Evolutionary conservation across 2,329 filamentous ascomycete species (phyloP).

Genomic region (Claviceps purpurea): DNA sequence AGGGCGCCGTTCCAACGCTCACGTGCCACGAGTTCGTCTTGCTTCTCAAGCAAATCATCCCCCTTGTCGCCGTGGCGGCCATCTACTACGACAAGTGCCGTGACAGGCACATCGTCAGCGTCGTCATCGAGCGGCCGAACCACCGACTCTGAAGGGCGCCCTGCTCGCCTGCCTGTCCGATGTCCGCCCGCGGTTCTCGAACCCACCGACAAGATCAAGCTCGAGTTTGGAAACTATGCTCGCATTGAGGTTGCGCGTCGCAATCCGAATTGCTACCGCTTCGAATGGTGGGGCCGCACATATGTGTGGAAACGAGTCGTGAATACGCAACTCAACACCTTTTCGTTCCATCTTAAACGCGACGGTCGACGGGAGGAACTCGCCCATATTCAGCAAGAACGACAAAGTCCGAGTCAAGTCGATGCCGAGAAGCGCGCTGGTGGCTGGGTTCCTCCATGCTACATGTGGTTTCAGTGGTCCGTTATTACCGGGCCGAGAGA

Average conservation of each 20-base stretch:
- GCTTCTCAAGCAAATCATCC: slow-evolving; percentile 7
- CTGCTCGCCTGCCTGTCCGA: slow-evolving; percentile 1
- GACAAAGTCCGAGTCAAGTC: slow-evolving; percentile 56
- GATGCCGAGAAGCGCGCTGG: slow-evolving; percentile 62
- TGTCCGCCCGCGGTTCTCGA: slow-evolving; percentile 21
- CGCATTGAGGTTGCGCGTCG: slow-evolving; percentile 71
- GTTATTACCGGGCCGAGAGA: slow-evolving; percentile 61
- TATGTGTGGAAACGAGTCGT: slow-evolving; percentile 77
- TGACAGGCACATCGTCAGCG: slow-evolving; percentile 4
- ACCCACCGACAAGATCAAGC: slow-evolving; percentile 66
- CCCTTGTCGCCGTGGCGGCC: slow-evolving; percentile 11
- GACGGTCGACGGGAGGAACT: slow-evolving; percentile 46
- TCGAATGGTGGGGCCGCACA: slow-evolving; percentile 80
- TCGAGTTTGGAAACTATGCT: slow-evolving; percentile 96
- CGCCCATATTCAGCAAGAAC: slow-evolving; percentile 76
- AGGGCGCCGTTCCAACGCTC: slow-evolving; percentile 20
- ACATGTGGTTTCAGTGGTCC: slow-evolving; percentile 73
- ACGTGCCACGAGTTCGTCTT: slow-evolving; percentile 6
- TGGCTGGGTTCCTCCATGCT: slow-evolving; percentile 81
- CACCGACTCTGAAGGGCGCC: background rate
- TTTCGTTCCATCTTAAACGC: slow-evolving; percentile 70
- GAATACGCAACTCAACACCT: slow-evolving; percentile 51
- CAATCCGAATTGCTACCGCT: slow-evolving; percentile 66
- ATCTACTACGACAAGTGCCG: slow-evolving; percentile 11
- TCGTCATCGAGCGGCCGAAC: background rate